These are phyloP conservation scores for Zarea fungicola DNA, from an alignment of 2,329 filamentous ascomycete species.

Conservation along the genomic window DNA sequence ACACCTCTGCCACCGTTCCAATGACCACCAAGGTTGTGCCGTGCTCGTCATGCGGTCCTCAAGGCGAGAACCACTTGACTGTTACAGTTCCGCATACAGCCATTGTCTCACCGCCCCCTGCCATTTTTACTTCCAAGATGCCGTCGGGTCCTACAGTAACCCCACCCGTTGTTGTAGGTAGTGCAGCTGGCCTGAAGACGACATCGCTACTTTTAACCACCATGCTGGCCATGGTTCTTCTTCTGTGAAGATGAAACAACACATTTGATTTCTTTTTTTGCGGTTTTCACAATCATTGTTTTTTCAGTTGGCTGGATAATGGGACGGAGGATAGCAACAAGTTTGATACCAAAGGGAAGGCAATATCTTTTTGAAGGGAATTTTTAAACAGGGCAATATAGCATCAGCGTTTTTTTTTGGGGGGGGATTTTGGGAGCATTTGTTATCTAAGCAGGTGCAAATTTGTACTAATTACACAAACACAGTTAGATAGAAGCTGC, in stretches of 20 bases:
- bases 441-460: too few species aligned
- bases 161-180: neutral
- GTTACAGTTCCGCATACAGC: conserved; percentile 3
- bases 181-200: conserved; percentile 1
- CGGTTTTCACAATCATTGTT: neutral
- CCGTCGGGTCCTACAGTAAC: neutral
- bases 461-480: too few species aligned
- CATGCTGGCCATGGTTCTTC: conserved; percentile 12
- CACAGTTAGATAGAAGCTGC: too few species aligned
- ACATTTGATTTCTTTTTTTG: too few species aligned
- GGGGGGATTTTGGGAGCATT: too few species aligned
- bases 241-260: conserved; percentile 4
- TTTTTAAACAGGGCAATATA: neutral
- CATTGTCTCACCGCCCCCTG: neutral
- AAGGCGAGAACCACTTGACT: conserved; percentile 3
- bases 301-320: neutral
- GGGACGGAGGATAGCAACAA: neutral
- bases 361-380: too few species aligned
- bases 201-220: conserved; percentile 1
- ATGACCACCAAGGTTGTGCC: conserved; percentile 10
- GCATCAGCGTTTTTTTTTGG: conserved; percentile 5
- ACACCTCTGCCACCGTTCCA: neutral
- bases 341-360: neutral
- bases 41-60: conserved; percentile 3
- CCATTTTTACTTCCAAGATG: neutral